Conservation (phyloP, 495 filamentous ascomycete genomes). For the Polyplosphaeria fusca region DNA sequence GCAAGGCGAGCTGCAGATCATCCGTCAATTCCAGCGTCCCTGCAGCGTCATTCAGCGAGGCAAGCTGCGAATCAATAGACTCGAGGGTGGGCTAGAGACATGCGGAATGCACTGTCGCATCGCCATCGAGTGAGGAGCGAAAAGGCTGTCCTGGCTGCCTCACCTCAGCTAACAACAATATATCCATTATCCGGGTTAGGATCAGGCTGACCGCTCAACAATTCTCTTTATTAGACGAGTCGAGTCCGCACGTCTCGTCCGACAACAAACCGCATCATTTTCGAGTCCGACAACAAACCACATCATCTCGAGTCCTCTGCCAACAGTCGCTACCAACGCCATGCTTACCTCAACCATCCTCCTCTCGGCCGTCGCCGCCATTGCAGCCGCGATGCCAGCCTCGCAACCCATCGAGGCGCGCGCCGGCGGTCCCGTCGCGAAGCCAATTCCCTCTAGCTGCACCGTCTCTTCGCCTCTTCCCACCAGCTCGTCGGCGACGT, state of each 20-base stretch:
- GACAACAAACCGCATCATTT: no score
- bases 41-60: neutral
- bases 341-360: constrained; percentile 17
- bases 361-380: constrained; percentile 24
- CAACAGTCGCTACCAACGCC: neutral
- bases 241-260: neutral
- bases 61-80: neutral
- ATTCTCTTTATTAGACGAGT: neutral
- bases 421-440: constrained; percentile 31
- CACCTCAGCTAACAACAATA: neutral
- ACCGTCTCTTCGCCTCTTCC: constrained; percentile 30
- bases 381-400: constrained; percentile 22
- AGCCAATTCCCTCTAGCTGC: constrained; percentile 36
- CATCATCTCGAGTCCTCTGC: neutral
- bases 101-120: neutral
- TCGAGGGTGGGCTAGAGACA: neutral
- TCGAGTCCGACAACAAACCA: neutral
- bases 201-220: neutral
- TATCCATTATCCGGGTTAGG: neutral
- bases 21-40: neutral
- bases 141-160: neutral
- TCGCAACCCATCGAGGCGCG: constrained; percentile 16
- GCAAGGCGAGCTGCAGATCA: neutral
- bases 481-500: constrained; percentile 11
- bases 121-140: neutral